Conservation (phyloP, 2,329 filamentous ascomycete species). For the Fusarium sp. region DNA sequence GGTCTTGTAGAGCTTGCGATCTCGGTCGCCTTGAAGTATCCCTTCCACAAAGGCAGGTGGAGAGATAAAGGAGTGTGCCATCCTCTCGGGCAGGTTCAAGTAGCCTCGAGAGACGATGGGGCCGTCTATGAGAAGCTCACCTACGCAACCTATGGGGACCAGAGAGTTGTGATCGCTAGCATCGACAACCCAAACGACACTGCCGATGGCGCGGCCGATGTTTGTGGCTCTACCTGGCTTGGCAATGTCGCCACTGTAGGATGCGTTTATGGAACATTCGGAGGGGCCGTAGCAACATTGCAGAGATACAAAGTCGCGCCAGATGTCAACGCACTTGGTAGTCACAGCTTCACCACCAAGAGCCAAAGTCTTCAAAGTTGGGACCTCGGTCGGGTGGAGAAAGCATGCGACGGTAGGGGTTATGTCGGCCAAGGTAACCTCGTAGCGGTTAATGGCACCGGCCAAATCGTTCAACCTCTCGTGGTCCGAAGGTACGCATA, state of each 20-base stretch:
- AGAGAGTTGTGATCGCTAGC: constrained; percentile 3
- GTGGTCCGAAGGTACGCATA: constrained; percentile 34
- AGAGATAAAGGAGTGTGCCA: constrained; percentile 18
- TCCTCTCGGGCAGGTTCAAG: constrained; percentile 30
- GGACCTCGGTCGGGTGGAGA: constrained; percentile 21
- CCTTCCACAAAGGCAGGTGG: background rate
- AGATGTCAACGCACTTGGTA: constrained; percentile 30
- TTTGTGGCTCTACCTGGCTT: constrained; percentile 29
- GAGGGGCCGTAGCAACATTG: constrained; percentile 34
- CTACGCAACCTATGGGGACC: constrained; percentile 19
- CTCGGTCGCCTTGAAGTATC: background rate
- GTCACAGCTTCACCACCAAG: constrained; percentile 33
- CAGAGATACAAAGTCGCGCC: constrained; percentile 31
- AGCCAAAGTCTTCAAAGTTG: constrained; percentile 25
- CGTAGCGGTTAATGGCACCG: constrained; percentile 23
- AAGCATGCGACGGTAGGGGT: constrained; percentile 35
- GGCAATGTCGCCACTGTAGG: constrained; percentile 11
- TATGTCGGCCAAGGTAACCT: constrained; percentile 26
- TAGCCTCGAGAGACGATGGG: constrained; percentile 37
- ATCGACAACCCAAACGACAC: constrained; percentile 32
- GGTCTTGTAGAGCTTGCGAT: constrained; percentile 55
- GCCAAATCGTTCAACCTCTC: constrained; percentile 30
- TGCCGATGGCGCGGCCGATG: constrained; percentile 29
- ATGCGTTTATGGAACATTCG: too few relatives aligned
- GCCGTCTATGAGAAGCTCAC: constrained; percentile 32